Evolutionary conservation across 169 alveolate genomes (phyloP).

Genomic region (Plasmodium cynomolgi): DNA sequence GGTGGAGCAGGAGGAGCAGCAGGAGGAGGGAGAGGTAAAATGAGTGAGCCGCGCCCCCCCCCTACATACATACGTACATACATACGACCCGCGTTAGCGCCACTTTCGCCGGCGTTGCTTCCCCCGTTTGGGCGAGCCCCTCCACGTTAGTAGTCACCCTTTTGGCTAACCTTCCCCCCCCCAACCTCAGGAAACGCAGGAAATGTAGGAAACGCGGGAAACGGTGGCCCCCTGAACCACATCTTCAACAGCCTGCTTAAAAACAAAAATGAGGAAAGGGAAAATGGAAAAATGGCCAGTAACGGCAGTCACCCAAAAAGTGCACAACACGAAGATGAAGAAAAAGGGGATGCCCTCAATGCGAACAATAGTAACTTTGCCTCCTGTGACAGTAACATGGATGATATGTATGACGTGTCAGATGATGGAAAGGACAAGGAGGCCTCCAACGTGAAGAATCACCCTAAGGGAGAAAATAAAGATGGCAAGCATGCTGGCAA

Average conservation of each 20-base stretch:
- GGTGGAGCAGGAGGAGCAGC: background rate
- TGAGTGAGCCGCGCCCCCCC: background rate
- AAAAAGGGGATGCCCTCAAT: background rate
- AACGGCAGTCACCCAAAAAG: background rate
- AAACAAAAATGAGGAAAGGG: background rate
- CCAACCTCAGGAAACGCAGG: background rate
- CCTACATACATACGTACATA: background rate
- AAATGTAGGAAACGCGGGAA: background rate
- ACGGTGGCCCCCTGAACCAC: background rate
- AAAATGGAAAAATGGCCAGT: background rate
- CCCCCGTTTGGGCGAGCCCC: no score
- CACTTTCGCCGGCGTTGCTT: background rate
- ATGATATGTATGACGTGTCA: constrained; percentile 47
- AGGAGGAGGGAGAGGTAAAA: background rate
- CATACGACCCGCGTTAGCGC: background rate
- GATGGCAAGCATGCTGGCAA: background rate
- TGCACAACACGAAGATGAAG: constrained; percentile 4
- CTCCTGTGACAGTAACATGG: constrained; percentile 45
- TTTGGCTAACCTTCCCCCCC: background rate
- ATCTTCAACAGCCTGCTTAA: background rate
- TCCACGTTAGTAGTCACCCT: no score
- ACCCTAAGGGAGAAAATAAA: background rate
- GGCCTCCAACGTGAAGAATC: background rate
- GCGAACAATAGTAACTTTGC: constrained; percentile 2
- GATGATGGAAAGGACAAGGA: constrained; percentile 47